Percentiles rank a stretch among this genome's conserved stretches.
phyloP scores from a whole-genome alignment of 495 filamentous ascomycete genomes.

The Astrothelium subdiscretum region DNA sequence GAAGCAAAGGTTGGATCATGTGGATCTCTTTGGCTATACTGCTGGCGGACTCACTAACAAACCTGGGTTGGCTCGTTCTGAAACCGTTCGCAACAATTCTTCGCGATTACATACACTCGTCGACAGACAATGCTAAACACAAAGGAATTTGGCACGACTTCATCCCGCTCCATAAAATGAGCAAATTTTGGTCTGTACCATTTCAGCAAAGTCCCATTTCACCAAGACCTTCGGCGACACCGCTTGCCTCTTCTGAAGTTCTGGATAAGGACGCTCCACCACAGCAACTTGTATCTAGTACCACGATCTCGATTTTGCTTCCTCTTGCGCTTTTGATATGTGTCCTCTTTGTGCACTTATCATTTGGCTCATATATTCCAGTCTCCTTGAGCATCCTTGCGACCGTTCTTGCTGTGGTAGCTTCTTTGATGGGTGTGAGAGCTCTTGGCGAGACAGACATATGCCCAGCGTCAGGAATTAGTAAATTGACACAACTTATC shows the following conservation, averaged over 20 bases:
- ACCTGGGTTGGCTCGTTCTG: slow-evolving; percentile 62
- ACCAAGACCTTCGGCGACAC: background rate
- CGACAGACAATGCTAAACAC: slow-evolving; percentile 15
- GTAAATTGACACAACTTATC: slow-evolving; percentile 86
- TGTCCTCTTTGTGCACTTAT: slow-evolving; percentile 60
- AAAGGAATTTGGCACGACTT: slow-evolving; percentile 14
- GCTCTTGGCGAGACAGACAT: slow-evolving; percentile 90
- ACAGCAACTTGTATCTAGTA: slow-evolving; percentile 64
- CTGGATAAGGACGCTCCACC: slow-evolving; percentile 53
- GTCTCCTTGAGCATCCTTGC: slow-evolving; percentile 61
- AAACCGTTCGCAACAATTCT: slow-evolving; percentile 41
- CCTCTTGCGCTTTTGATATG: slow-evolving; percentile 65
- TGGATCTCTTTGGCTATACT: slow-evolving; percentile 91
- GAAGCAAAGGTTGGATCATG: slow-evolving; percentile 94
- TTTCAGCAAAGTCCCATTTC: background rate
- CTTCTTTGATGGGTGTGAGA: slow-evolving; percentile 87
- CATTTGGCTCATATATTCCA: slow-evolving; percentile 55
- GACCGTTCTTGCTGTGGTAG: slow-evolving; percentile 69
- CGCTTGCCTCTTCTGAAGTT: background rate
- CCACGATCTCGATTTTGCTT: slow-evolving; percentile 59
- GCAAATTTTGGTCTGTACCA: background rate
- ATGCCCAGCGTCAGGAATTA: slow-evolving; percentile 94
- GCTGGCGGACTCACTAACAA: slow-evolving; percentile 82
- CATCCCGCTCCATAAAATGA: background rate
- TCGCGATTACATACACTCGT: slow-evolving; percentile 6